Base-by-base conservation (phyloP, 2,329 filamentous ascomycete species). In the Drechslerella dactyloides region DNA sequence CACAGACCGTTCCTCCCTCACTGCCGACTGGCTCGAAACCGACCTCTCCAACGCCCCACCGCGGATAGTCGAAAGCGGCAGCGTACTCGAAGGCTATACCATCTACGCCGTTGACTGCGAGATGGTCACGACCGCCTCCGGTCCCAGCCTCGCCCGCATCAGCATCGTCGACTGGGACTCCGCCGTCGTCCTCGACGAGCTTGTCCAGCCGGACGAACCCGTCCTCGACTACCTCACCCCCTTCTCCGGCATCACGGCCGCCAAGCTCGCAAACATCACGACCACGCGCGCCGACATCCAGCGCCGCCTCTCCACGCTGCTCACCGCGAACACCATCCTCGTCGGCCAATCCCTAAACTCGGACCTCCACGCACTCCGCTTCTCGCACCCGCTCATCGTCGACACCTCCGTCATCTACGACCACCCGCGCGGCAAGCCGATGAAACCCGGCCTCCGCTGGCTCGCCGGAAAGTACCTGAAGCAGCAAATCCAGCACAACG, bases 211-310 rank as follows among this genome's bases (percentile, higher is more conserved):
- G 0, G 84, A 88, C 50, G 88, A 90, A 75, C 89, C 90, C n/a
- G 93, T 99, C 77, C 89, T 86, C 64, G 90, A 99, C 82, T 97
- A 99, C 78, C 84, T 99, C 44, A 99, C 94, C 0, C 88, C 85
- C 76, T 96, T 87, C 80, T 99, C 94, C 0, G 94, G 94, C 74
- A 97, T 99, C 77, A 99, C 93, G 2, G 85, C 90, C 76, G 86
- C 88, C 74, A 92, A 93, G 85, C 85, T 99, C 33, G 86, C 87
- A 44, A 84, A 88, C 35, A 88, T 97, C 42, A 96, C 90, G 0
- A 97, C 93, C 1, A 93, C 88, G 0, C 85, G 97, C 7, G 76
- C 80, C 62, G 93, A 97, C 78, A 90, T 99, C 56, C 94, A 99
- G 79, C 79, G 85, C 61, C 88, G 87, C 74, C 84, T 99, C 15